These are phyloP conservation scores for Dendrostoma leiphaemia DNA, from an alignment of 2,329 filamentous ascomycete genomes.

Conservation along the genomic window DNA sequence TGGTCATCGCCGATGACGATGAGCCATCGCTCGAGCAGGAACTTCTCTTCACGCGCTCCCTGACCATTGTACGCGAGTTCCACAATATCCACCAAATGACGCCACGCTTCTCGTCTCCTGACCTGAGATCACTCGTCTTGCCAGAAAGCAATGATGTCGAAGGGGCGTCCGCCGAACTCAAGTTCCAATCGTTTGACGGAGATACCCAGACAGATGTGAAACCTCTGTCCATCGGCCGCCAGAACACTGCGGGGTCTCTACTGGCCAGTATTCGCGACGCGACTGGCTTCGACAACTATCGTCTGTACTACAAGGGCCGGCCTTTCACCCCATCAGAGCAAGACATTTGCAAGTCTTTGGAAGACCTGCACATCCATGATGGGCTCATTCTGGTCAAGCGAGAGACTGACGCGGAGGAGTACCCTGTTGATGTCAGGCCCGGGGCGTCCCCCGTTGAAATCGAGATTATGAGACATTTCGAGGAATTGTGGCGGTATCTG, in stretches of 20 bases:
- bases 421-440: slow-evolving; percentile 43
- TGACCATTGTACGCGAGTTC: slow-evolving; percentile 67
- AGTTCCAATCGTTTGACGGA: slow-evolving; percentile 72
- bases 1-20: slow-evolving; percentile 49
- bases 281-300: slow-evolving; percentile 75
- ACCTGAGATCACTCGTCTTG: slow-evolving; percentile 52
- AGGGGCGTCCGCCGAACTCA: slow-evolving; percentile 65
- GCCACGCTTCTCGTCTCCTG: slow-evolving; percentile 58
- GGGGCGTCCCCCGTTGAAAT: slow-evolving; percentile 66
- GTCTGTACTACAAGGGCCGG: slow-evolving; percentile 67
- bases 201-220: slow-evolving; percentile 57
- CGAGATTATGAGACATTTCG: slow-evolving; percentile 78
- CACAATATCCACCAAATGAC: slow-evolving; percentile 63
- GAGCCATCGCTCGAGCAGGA: slow-evolving; percentile 45
- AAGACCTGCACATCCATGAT: slow-evolving; percentile 64
- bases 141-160: slow-evolving; percentile 50
- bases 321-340: slow-evolving; percentile 60
- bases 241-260: slow-evolving; percentile 70
- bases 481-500: slow-evolving; percentile 79
- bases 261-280: slow-evolving; percentile 63
- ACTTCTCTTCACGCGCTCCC: slow-evolving; percentile 64
- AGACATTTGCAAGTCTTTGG: slow-evolving; percentile 60
- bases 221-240: slow-evolving; percentile 62
- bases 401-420: slow-evolving; percentile 45
- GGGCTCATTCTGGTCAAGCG: slow-evolving; percentile 67